These are phyloP conservation scores for Penicillium sumatraense DNA, from an alignment of 2,329 filamentous ascomycete species.

Conservation along the genomic window DNA sequence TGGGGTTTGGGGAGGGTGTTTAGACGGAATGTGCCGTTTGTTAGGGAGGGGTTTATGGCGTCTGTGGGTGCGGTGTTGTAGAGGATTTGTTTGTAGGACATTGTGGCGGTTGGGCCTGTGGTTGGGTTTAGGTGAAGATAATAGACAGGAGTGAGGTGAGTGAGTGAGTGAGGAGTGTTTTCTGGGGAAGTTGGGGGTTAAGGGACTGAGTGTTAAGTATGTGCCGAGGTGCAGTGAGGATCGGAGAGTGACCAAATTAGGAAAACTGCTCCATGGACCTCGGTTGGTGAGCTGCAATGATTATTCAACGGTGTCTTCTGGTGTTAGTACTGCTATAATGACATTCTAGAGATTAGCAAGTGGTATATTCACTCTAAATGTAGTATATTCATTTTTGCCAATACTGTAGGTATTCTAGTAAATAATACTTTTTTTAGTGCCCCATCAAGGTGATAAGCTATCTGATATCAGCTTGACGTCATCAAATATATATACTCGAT, in stretches of 20 bases:
- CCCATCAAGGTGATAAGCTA: too few relatives aligned
- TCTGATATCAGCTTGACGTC: constrained; percentile 27
- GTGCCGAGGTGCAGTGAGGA: constrained; percentile 5
- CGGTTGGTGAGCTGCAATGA: constrained; percentile 11
- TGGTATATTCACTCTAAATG: background rate
- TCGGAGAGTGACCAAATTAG: constrained; percentile 31
- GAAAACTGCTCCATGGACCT: constrained; percentile 31
- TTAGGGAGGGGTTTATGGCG: constrained; percentile 42
- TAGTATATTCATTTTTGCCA: background rate
- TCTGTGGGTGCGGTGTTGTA: constrained; percentile 40
- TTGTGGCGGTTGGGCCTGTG: constrained; percentile 7
- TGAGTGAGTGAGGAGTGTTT: background rate
- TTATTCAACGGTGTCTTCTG: background rate
- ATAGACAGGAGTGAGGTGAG: too few relatives aligned
- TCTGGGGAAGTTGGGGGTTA: background rate
- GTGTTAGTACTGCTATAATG: too few relatives aligned
- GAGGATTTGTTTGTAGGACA: constrained; percentile 42
- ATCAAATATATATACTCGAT: too few relatives aligned
- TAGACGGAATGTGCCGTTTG: constrained; percentile 40
- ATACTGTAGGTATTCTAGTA: too few relatives aligned
- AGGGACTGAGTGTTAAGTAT: background rate
- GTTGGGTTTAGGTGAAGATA: constrained; percentile 13
- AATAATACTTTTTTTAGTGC: too few relatives aligned
- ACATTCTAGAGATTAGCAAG: background rate
- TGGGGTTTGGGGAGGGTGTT: constrained; percentile 30